Evolutionary conservation across 2,329 filamentous ascomycete genomes (phyloP).

Genomic region (Pseudonectria foliicola): DNA sequence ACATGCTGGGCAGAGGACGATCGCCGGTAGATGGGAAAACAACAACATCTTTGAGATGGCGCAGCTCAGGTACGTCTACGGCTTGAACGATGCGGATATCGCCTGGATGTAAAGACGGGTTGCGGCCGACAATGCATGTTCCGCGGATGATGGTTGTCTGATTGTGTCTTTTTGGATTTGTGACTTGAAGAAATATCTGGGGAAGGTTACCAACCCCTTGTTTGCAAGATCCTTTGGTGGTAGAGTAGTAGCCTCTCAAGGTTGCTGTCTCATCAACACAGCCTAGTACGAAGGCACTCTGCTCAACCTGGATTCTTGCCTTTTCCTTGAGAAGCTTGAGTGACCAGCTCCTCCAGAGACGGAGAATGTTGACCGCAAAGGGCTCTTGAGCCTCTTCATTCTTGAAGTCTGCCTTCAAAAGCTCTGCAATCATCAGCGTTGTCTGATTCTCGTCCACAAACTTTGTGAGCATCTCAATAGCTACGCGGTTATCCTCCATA

Average conservation of each 20-base stretch:
- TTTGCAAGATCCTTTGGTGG: slow-evolving; percentile 30
- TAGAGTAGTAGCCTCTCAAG: slow-evolving; percentile 62
- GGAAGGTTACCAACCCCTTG: slow-evolving; percentile 54
- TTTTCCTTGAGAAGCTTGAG: slow-evolving; percentile 91
- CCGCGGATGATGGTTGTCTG: slow-evolving; percentile 64
- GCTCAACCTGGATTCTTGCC: slow-evolving; percentile 70
- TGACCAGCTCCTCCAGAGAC: slow-evolving; percentile 82
- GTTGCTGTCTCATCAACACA: slow-evolving; percentile 78
- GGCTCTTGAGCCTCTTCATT: slow-evolving; percentile 55
- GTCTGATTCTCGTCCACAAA: slow-evolving; percentile 82
- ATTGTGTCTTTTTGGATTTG: slow-evolving; percentile 44
- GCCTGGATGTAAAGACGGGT: slow-evolving; percentile 88
- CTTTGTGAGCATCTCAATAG: slow-evolving; percentile 60
- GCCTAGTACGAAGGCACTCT: slow-evolving; percentile 83
- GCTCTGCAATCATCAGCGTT: slow-evolving; percentile 64
- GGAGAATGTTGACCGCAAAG: slow-evolving; percentile 71
- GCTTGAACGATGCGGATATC: slow-evolving; percentile 85
- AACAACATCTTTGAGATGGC: slow-evolving; percentile 75
- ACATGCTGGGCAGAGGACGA: slow-evolving; percentile 83
- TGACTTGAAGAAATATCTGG: slow-evolving; percentile 84
- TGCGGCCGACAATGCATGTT: slow-evolving; percentile 77
- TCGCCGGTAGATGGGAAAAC: slow-evolving; percentile 82
- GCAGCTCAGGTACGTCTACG: slow-evolving; percentile 65
- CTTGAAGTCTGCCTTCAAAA: slow-evolving; percentile 79
- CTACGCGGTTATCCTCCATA: slow-evolving; percentile 57